Conservation (phyloP, 1,284 basidiomycete species). For the Ganoderma lingzhi region DNA sequence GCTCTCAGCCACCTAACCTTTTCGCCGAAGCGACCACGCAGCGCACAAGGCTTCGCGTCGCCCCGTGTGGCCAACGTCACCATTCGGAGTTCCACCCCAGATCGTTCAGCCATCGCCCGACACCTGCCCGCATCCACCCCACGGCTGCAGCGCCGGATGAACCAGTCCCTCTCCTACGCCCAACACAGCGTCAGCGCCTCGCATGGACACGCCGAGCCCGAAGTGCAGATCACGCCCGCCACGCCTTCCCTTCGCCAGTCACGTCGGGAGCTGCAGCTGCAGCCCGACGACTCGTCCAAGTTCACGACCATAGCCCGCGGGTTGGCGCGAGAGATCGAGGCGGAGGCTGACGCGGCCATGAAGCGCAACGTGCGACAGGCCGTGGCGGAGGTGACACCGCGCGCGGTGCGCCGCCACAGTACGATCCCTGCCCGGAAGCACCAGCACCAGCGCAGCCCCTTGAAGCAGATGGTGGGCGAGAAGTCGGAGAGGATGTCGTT, state of each 20-base stretch:
- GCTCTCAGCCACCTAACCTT: slow-evolving; percentile 70
- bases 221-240: slow-evolving; percentile 62
- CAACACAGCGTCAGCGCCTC: slow-evolving; percentile 40
- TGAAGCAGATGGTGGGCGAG: slow-evolving; percentile 31
- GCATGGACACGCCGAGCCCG: slow-evolving; percentile 47
- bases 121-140: slow-evolving; percentile 29
- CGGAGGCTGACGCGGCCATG: slow-evolving; percentile 40
- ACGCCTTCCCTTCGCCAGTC: slow-evolving; percentile 51
- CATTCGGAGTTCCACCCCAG: slow-evolving; percentile 29
- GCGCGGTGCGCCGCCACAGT: slow-evolving; percentile 31
- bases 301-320: slow-evolving; percentile 67
- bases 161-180: slow-evolving; percentile 33
- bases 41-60: slow-evolving; percentile 45
- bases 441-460: slow-evolving; percentile 31
- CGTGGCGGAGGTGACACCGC: slow-evolving; percentile 31
- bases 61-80: slow-evolving; percentile 25
- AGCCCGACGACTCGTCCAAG: slow-evolving; percentile 47
- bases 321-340: slow-evolving; percentile 60
- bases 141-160: slow-evolving; percentile 25
- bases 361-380: slow-evolving; percentile 15
- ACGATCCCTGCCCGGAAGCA: slow-evolving; percentile 32
- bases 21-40: slow-evolving; percentile 75
- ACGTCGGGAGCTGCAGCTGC: background rate
- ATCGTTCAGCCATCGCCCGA: slow-evolving; percentile 25
- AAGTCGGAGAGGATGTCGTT: slow-evolving; percentile 20